These are phyloP conservation scores for Dioscorea dumetorum DNA, from an alignment of 106 monocot species.

Conservation along the genomic window DNA sequence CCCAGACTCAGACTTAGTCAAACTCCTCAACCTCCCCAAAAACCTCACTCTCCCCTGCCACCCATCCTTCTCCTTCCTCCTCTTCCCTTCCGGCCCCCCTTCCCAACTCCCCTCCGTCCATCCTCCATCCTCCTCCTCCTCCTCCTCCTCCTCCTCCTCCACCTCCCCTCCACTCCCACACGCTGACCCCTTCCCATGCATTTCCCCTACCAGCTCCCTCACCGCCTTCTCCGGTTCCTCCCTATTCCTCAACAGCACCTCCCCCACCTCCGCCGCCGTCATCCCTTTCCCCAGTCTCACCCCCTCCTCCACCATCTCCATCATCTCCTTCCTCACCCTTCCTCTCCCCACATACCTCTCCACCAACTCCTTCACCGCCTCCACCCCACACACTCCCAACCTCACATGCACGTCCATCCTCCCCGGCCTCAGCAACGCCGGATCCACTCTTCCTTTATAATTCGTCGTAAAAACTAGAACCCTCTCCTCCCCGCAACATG, in stretches of 20 bases:
- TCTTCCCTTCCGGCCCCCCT: constrained; percentile 14
- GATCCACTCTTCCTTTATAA: constrained; percentile 53
- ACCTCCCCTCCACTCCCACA: constrained; percentile 4
- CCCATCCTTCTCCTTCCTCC: constrained; percentile 16
- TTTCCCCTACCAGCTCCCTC: constrained; percentile 50
- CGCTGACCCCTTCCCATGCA: constrained; percentile 24
- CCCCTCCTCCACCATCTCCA: constrained; percentile 37
- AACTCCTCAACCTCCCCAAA: constrained; percentile 51
- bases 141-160: constrained; percentile 9
- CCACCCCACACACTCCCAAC: constrained; percentile 46
- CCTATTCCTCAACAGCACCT: constrained; percentile 63
- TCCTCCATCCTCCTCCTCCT: constrained; percentile 10
- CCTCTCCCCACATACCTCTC: constrained; percentile 41
- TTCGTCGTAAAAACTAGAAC: constrained; percentile 86
- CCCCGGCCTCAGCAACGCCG: constrained; percentile 44
- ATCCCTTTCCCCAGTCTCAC: constrained; percentile 47
- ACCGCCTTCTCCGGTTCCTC: constrained; percentile 45
- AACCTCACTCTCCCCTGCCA: constrained; percentile 78
- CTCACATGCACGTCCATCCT: constrained; percentile 41
- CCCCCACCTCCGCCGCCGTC: constrained; percentile 85
- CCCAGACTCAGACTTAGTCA: constrained; percentile 83
- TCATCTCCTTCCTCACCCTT: constrained; percentile 31
- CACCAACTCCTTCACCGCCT: constrained; percentile 51
- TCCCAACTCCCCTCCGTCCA: constrained; percentile 33
- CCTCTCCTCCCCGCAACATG: constrained; percentile 87